These are phyloP conservation scores for Eugenia klotzschiana DNA, from an alignment of 441 rosid genomes.

Conservation along the genomic window DNA sequence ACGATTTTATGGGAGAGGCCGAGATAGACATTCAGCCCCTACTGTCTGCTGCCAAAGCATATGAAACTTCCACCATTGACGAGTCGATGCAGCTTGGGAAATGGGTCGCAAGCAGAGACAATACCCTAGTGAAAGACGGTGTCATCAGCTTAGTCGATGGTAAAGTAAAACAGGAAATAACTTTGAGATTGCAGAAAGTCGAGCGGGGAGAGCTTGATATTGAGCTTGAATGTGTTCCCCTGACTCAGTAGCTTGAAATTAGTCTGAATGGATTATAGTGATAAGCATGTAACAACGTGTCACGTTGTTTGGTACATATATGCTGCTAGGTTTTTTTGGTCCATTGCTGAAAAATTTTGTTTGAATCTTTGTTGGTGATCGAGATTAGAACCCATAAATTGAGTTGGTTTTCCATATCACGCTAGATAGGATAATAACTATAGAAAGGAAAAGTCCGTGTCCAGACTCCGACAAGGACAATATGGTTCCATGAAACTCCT, in stretches of 20 bases:
- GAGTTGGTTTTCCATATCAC: neutral
- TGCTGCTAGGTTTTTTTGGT: neutral
- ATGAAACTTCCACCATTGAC: slow-evolving; percentile 34
- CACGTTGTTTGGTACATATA: neutral
- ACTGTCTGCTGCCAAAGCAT: slow-evolving; percentile 67
- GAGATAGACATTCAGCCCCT: slow-evolving; percentile 92
- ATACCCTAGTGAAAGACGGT: slow-evolving; percentile 61
- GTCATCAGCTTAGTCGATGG: slow-evolving; percentile 55
- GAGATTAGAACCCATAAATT: neutral
- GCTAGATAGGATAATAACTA: neutral
- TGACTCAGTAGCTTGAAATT: slow-evolving; percentile 44
- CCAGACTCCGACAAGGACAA: neutral
- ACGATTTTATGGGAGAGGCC: slow-evolving; percentile 96
- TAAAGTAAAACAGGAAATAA: slow-evolving; percentile 62
- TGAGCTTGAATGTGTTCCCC: slow-evolving; percentile 87
- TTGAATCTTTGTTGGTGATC: neutral
- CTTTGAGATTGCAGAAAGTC: slow-evolving; percentile 68
- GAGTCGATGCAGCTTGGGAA: slow-evolving; percentile 68
- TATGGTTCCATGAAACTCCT: neutral
- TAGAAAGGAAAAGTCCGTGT: neutral
- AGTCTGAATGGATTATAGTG: neutral
- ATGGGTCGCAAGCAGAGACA: slow-evolving; percentile 65
- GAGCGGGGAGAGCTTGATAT: slow-evolving; percentile 83
- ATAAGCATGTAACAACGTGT: neutral
- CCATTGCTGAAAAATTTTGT: neutral